Percentiles rank a stretch among this genome's conserved stretches.
These are phyloP conservation scores for Phytomonas sp. DNA, from an alignment of 208 protist species.

Conservation along the genomic window DNA sequence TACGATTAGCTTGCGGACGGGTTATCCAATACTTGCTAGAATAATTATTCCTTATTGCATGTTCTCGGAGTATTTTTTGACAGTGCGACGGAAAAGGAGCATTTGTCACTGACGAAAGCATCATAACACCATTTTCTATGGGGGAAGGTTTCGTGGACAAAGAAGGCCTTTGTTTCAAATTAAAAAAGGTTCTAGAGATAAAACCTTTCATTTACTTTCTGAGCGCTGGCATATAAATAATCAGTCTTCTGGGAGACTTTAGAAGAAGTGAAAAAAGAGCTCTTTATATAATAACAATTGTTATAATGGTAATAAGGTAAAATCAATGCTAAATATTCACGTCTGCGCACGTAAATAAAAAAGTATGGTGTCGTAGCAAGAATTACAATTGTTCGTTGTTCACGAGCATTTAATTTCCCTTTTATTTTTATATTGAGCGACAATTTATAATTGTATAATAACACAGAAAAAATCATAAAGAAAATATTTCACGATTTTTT, in stretches of 20 bases:
- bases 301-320: background rate
- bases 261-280: background rate
- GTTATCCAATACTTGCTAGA: slow-evolving; percentile 77
- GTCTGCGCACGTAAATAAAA: background rate
- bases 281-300: background rate
- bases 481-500: background rate
- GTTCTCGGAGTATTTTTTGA: slow-evolving; percentile 38
- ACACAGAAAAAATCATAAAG: slow-evolving; percentile 1
- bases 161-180: background rate
- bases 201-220: background rate
- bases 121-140: slow-evolving; percentile 20
- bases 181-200: background rate
- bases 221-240: background rate
- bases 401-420: background rate
- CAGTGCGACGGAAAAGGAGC: slow-evolving; percentile 47
- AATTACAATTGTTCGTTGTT: background rate
- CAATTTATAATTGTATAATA: slow-evolving; percentile 5
- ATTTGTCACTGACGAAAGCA: slow-evolving; percentile 76
- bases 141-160: background rate
- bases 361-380: background rate
- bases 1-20: slow-evolving; percentile 59
- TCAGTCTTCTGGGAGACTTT: background rate
- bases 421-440: background rate
- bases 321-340: background rate
- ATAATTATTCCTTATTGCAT: slow-evolving; percentile 30